These are phyloP conservation scores for Pistacia atlantica DNA, from an alignment of 345 rosid genomes.

Conservation along the genomic window DNA sequence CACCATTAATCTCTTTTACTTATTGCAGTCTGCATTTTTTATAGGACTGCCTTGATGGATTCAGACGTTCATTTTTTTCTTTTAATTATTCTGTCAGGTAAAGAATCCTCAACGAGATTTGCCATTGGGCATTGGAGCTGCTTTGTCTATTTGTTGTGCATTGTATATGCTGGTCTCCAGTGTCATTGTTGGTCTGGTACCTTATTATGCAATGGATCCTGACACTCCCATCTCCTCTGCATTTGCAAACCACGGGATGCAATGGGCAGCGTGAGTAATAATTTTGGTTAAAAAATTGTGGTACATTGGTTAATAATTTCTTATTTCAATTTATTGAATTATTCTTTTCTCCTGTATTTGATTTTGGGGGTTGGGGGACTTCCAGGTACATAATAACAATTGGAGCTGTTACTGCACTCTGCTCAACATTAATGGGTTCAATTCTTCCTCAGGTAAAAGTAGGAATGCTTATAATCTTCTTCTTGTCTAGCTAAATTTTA, in stretches of 20 bases:
- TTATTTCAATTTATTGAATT: background rate
- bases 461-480: background rate
- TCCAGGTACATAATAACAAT: slow-evolving; percentile 77
- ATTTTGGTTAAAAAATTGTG: background rate
- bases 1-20: background rate
- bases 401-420: slow-evolving; percentile 96
- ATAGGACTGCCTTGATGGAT: slow-evolving; percentile 5
- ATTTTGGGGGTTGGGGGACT: slow-evolving; percentile 7
- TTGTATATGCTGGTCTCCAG: slow-evolving; percentile 92
- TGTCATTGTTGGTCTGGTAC: slow-evolving; percentile 92
- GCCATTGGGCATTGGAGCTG: slow-evolving; percentile 88
- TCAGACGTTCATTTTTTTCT: slow-evolving; percentile 7
- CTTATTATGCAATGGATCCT: slow-evolving; percentile 93
- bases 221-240: slow-evolving; percentile 99
- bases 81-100: slow-evolving; percentile 54
- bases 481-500: background rate
- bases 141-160: slow-evolving; percentile 83
- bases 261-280: slow-evolving; percentile 92
- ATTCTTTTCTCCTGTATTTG: background rate
- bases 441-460: slow-evolving; percentile 89
- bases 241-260: slow-evolving; percentile 86
- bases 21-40: slow-evolving; percentile 4
- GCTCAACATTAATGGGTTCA: slow-evolving; percentile 93
- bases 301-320: background rate
- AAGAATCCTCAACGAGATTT: slow-evolving; percentile 97